Conservation (phyloP, 1,139 yeast species). For the Taphrina sp. region DNA sequence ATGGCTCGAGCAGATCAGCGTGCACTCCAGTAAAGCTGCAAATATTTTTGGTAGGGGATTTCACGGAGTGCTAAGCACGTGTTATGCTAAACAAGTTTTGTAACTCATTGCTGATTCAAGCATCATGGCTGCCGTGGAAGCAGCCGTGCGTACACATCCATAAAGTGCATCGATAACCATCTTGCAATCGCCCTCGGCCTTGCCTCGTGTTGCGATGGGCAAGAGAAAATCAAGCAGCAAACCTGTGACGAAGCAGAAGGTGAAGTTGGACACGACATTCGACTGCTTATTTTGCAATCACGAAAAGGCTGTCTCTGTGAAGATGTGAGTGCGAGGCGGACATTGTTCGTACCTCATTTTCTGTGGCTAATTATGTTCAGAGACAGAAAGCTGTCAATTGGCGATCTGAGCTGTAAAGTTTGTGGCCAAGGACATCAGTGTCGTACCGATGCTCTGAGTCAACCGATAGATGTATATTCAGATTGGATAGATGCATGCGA, state of each 20-base stretch:
- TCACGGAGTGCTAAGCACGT: too few species aligned
- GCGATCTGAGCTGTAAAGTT: constrained; percentile 82
- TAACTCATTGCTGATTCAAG: background rate
- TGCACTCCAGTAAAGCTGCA: too few species aligned
- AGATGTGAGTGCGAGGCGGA: constrained; percentile 45
- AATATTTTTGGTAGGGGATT: too few species aligned
- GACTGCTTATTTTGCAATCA: constrained; percentile 71
- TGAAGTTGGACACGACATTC: constrained; percentile 31
- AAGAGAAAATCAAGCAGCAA: constrained; percentile 24
- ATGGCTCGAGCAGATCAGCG: too few species aligned
- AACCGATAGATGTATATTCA: constrained; percentile 91
- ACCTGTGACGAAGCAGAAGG: constrained; percentile 23
- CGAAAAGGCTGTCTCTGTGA: constrained; percentile 85
- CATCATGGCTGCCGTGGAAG: too few species aligned
- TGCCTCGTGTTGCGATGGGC: constrained; percentile 27
- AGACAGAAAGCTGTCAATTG: constrained; percentile 83
- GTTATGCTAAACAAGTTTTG: too few species aligned
- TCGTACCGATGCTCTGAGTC: constrained; percentile 71
- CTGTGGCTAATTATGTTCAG: constrained; percentile 6
- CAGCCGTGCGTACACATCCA: too few species aligned
- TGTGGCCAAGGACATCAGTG: constrained; percentile 95
- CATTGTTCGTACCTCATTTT: too few species aligned
- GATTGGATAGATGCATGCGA: constrained; percentile 99
- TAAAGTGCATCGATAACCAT: too few species aligned
- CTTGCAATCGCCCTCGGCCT: too few species aligned